A percentile compares a stretch with the other conserved stretches of the same genome.
phyloP scores from a whole-genome alignment of 2,329 filamentous ascomycete genomes.

The Pestalotiopsis sp. region DNA sequence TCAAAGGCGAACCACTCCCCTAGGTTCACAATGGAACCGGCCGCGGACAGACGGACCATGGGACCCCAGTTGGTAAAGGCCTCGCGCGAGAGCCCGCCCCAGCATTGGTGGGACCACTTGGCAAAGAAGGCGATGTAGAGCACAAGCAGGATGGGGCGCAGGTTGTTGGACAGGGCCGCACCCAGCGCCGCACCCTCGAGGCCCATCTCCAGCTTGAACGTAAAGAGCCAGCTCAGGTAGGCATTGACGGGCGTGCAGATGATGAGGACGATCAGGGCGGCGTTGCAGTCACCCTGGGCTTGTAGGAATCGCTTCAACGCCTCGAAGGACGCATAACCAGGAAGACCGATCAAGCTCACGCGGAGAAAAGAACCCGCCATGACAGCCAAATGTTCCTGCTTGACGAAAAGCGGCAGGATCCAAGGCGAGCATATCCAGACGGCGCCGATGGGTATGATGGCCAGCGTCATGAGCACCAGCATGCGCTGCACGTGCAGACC shows the following conservation, averaged over 20 bases:
- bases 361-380: slow-evolving; percentile 53
- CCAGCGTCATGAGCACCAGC: slow-evolving; percentile 50
- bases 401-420: slow-evolving; percentile 48
- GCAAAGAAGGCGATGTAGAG: slow-evolving; percentile 47
- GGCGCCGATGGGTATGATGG: slow-evolving; percentile 49
- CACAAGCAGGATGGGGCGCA: slow-evolving; percentile 50
- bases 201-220: slow-evolving; percentile 43
- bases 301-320: slow-evolving; percentile 58
- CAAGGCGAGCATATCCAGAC: slow-evolving; percentile 52
- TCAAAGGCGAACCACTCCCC: slow-evolving; percentile 48
- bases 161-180: slow-evolving; percentile 49
- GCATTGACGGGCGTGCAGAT: slow-evolving; percentile 52
- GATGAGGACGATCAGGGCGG: slow-evolving; percentile 48
- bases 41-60: slow-evolving; percentile 41
- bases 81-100: slow-evolving; percentile 43
- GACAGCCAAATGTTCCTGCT: slow-evolving; percentile 48
- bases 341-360: slow-evolving; percentile 51
- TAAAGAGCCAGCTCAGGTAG: slow-evolving; percentile 52
- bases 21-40: slow-evolving; percentile 42
- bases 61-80: slow-evolving; percentile 42
- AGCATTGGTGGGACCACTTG: slow-evolving; percentile 44
- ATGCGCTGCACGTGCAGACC: slow-evolving; percentile 57
- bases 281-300: slow-evolving; percentile 56
- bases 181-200: slow-evolving; percentile 55
- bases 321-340: slow-evolving; percentile 58